Conservation (phyloP, 202 grass and related monocot species). For the Panicum virgatum region DNA sequence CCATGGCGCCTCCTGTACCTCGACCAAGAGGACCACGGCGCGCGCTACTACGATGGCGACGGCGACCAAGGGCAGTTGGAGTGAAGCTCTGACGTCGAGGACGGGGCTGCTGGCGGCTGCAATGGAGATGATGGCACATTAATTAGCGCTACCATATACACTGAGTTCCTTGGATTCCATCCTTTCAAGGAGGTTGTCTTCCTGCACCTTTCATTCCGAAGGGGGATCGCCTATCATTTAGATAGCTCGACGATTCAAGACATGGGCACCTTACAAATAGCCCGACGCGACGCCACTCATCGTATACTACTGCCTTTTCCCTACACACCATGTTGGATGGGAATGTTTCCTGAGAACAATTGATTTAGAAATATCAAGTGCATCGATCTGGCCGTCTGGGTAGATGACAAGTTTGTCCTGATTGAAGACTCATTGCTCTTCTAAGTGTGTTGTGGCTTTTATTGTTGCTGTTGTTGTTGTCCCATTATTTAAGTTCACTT, state of each 20-base stretch:
- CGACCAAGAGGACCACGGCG: neutral
- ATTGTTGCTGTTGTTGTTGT: neutral
- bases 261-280: neutral
- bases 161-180: neutral
- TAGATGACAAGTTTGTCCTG: neutral
- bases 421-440: neutral
- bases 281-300: neutral
- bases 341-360: neutral
- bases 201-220: neutral
- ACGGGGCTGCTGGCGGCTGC: neutral
- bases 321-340: neutral
- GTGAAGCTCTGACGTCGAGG: neutral
- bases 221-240: neutral
- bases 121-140: too few relatives aligned
- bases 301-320: neutral
- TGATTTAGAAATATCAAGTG: neutral
- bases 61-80: neutral
- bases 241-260: neutral
- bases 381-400: too few relatives aligned
- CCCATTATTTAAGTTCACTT: too few relatives aligned
- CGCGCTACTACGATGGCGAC: too few relatives aligned
- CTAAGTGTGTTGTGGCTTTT: neutral
- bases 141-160: too few relatives aligned
- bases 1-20: neutral
- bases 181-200: neutral